Base-by-base conservation (phyloP, 345 rosid genomes). In the Eucalyptus shirleyi region DNA sequence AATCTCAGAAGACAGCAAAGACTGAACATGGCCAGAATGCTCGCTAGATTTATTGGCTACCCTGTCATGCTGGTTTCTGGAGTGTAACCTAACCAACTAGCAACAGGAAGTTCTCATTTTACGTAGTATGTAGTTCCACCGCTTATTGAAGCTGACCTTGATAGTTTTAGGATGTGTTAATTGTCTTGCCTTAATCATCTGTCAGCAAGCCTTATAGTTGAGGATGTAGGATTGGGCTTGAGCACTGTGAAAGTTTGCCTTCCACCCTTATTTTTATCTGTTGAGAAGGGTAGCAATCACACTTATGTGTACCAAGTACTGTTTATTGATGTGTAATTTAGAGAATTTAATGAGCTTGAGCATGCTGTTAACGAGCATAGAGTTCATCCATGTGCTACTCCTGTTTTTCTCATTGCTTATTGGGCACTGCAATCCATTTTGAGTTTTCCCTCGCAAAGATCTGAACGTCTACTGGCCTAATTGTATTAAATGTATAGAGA, bases 1-100 rank as follows among this genome's bases (percentile, higher is more conserved):
- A 94, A 60, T 51, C 92, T 60, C 92, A 89, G 56, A 89, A 91
- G 90, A 89, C 90, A 15, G 94, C 88, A 87, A 91, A 93, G 88
- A 89, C 88, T 80, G 93, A 89, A 45, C 88, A 26, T 40, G 89
- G 87, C 89, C 93, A 91, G 93, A 90, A 93, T 89, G 92, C 86
- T 92, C 93, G 87, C 59, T 89, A 89, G 88, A 90, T 82, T 44
- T 44, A 89, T 50, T 86, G 51, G 44, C 85, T 55, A 72, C 89
- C 81, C 88, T 83, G 53, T 77, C 49, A 40, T 88, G 90, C 90
- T 53, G 50, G 77, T 42, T 87, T 28, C 87, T 37, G 67, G 86
- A 86, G 55, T 90, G 88, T 92, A 92, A 92, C 89, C 95, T 94
- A 93, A 93, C 95, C 86, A 77, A 89, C 90, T 94, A 92, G 95